Evolutionary conservation across 129 eudicot species (phyloP), one percentile per base, ranked within the genome.

Genomic region (Oenanthe sinensis): DNA sequence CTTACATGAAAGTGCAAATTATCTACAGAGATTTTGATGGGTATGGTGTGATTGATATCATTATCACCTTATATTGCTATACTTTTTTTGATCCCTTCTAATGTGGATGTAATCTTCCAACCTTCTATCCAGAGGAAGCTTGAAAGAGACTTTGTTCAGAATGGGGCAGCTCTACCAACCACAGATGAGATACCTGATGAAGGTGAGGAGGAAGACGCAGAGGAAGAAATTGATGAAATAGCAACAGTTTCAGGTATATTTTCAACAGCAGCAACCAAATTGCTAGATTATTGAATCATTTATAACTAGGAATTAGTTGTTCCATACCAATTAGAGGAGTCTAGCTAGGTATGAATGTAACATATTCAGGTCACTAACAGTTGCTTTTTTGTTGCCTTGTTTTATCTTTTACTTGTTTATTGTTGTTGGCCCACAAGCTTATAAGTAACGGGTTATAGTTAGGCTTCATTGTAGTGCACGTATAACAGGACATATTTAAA

Each of bases 91-190:
- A 9, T 36, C 20, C 46, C 75, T 39, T 20, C 74, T 75, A 45
- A 12, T 16, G 42, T 74, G 19, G 14, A 48, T 44, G n/a, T 40
- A 15, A 4, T 60, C 33, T n/a, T 46, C 33, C 60, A 11, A 74
- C 33, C 77, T 74, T 74, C 22, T 12, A 45, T 26, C 47, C 90
- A 94, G 98, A 91, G 98, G 80, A 94, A 88, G 83, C 70, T 82
- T 82, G 98, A 94, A 69, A 86, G 90, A 80, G 98, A 91, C 48
- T 88, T 75, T 80, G 97, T 86, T 45, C 44, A 89, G 22, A 87
- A 81, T 80, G 97, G 98, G 62, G 93, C 88, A 79, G 92, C 92
- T 85, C 84, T 87, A 80, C 85, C 93, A 65, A 86, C 82, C 74
- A 55, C 83, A 47, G 82, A 54, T 80, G 83, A 76, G 3, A 86